Base-by-base conservation (phyloP, 306 rosid genomes). In the Biancaea sappan region DNA sequence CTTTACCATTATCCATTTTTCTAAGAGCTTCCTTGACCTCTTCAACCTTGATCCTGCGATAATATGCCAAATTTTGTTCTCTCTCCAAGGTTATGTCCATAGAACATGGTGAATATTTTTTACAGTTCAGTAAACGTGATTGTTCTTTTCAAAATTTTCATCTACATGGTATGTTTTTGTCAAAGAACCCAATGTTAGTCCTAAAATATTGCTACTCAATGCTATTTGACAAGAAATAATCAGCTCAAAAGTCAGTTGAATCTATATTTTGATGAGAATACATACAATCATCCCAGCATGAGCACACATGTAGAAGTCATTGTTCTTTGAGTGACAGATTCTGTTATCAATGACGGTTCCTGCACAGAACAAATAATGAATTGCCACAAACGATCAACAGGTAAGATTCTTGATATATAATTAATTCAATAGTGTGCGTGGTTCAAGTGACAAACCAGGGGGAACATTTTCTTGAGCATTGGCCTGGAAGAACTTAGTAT, bases 241-340 rank as follows among this genome's bases (percentile, higher is more conserved):
- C 5, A 10, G 22, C 28, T 7, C 16, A 15, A 37, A 13, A 66
- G 16, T 22, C 15, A 16, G 1, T 16, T 62, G n/a, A 72, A 51
- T 51, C 12, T 25, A 35, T 21, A 57, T 21, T 77, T 32, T 31
- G 47, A 60, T 6, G n/a, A 73, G 11, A 58, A 47, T 46, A 69
- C 87, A 67, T 56, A 77, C 87, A 53, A 84, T 80, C 46, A 28
- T 35, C 18, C 87, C 85, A 31, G 75, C 80, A 35, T 80, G 87
- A 38, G 85, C 84, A 73, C 82, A 84, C 69, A 84, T 37, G 52
- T 84, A 80, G 25, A 84, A 84, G 35, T 84, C 87, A 69, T 73
- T 84, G 57, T 69, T 62, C 62, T 26, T 69, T 0, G 80, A 78
- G 41, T 84, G 75, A 43, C 87, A 84, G 24, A 77, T 32, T 37